Base-by-base conservation (phyloP, 768 basidiomycete species). In the Mycena olivaceomarginata region DNA sequence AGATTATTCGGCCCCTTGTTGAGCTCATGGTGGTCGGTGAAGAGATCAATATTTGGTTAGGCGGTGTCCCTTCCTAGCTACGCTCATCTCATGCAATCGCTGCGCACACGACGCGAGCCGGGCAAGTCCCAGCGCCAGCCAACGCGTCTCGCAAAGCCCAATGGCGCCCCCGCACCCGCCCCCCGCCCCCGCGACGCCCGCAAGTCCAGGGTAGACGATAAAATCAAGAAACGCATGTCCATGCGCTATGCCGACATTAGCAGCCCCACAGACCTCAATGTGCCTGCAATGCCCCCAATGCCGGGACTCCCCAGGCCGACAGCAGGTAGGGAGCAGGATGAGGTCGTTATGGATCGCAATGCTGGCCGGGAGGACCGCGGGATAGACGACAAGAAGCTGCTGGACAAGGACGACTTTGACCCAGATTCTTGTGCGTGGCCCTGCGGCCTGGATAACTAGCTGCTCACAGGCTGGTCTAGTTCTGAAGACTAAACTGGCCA, bases 191-290 rank as follows among this genome's bases (percentile, higher is more conserved):
- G 88, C 80, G 89, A 90, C 83, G 85, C 85, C 6, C 88, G 90
- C 83, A 93, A 90, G 82, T 89, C 90, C 75, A 87, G 89, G 76
- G 90, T 93, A 75, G 91, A 97, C 84, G 98, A 98, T 90, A 97
- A 95, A 88, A 97, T 98, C 86, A 97, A 97, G 91, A 97, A 97
- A 86, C 95, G 98, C 82, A 94, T 98, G 93, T 97, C 97, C 18
- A 95, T 94, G 91, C 93, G 97, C 83, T 98, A 96, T 91, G 96
- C 95, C 51, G 95, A 96, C 79, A 94, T 96, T 70, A 94, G 94
- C 1, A 87, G 90, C n/a, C 95, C 94, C 8, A 93, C 92, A 3
- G 90, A 92, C 65, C 83, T 88, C 15, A 82, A 84, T 11, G 82
- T 93, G 4, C 94, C 95, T 5, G 85, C 92, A 1, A 85, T 94